These are phyloP conservation scores for Diutina pseudorugosa DNA, from an alignment of 1,139 yeast species.

Conservation along the genomic window DNA sequence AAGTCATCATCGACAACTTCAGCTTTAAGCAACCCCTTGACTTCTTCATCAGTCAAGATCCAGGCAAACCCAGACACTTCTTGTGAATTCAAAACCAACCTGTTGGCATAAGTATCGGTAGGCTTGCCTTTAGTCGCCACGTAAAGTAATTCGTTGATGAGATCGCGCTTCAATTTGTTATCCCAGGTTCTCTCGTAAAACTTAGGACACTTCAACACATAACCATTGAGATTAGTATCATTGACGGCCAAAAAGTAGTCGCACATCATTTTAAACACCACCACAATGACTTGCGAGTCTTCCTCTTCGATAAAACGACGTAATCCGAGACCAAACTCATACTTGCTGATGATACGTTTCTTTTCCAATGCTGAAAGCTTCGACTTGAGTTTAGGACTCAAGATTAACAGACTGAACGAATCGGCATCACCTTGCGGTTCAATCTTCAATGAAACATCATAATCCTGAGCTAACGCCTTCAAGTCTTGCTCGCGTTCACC, in stretches of 20 bases:
- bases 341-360: not conserved
- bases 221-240: not conserved
- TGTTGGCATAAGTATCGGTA: not conserved
- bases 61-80: slow-evolving; percentile 9
- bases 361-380: not conserved
- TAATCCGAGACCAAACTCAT: not conserved
- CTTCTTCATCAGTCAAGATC: slow-evolving; percentile 13
- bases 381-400: not conserved
- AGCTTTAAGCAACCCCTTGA: not conserved
- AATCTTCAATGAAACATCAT: not conserved
- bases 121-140: not conserved
- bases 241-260: not conserved
- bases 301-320: not conserved
- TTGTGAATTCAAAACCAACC: not conserved
- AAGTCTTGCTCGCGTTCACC: slow-evolving; percentile 42
- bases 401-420: not conserved
- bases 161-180: not conserved
- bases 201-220: not conserved
- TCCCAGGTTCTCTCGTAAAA: not conserved
- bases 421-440: not conserved
- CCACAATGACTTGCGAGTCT: not conserved
- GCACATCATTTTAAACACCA: not conserved
- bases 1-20: not conserved
- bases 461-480: slow-evolving; percentile 2
- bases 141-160: not conserved